phyloP scores from a whole-genome alignment of 2,329 filamentous ascomycete species.

The Aspergillus nomiae region DNA sequence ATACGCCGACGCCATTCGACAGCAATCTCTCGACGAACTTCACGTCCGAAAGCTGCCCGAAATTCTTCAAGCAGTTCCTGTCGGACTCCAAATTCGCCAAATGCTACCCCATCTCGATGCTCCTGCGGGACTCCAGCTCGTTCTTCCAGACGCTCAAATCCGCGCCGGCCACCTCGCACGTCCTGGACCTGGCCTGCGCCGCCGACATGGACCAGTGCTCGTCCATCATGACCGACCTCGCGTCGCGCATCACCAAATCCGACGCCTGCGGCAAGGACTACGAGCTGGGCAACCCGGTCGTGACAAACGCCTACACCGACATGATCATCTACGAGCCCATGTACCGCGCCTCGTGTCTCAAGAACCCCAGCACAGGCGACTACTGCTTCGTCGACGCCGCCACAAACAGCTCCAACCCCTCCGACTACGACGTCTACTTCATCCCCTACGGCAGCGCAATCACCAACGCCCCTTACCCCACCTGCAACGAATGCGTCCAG shows the following conservation, averaged over 20 bases:
- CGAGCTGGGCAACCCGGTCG: conserved; percentile 65
- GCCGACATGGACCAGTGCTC: conserved; percentile 68
- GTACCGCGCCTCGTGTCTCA: conserved; percentile 79
- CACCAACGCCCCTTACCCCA: conserved; percentile 67
- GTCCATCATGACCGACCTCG: conserved; percentile 64
- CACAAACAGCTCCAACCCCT: conserved; percentile 69
- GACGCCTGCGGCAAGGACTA: conserved; percentile 74
- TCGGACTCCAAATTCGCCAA: conserved; percentile 65
- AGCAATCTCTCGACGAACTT: conserved; percentile 65
- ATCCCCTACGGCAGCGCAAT: conserved; percentile 75
- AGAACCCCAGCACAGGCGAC: conserved; percentile 62
- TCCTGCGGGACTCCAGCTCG: conserved; percentile 78
- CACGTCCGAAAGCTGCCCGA: conserved; percentile 49
- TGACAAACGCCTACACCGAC: conserved; percentile 73
- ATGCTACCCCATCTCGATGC: conserved; percentile 82
- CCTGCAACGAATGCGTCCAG: conserved; percentile 74
- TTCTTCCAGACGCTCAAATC: conserved; percentile 82
- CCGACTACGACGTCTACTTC: conserved; percentile 81
- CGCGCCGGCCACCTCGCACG: conserved; percentile 69
- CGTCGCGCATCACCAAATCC: conserved; percentile 62
- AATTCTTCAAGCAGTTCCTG: conserved; percentile 68
- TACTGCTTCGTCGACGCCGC: conserved; percentile 84
- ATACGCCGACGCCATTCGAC: conserved; percentile 67
- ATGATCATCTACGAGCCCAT: conserved; percentile 75
- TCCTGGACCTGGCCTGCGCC: conserved; percentile 76